Evolutionary conservation across 2,329 filamentous ascomycete genomes (phyloP), one percentile per base, ranked within the genome.

Genomic region (Madurella mycetomatis): DNA sequence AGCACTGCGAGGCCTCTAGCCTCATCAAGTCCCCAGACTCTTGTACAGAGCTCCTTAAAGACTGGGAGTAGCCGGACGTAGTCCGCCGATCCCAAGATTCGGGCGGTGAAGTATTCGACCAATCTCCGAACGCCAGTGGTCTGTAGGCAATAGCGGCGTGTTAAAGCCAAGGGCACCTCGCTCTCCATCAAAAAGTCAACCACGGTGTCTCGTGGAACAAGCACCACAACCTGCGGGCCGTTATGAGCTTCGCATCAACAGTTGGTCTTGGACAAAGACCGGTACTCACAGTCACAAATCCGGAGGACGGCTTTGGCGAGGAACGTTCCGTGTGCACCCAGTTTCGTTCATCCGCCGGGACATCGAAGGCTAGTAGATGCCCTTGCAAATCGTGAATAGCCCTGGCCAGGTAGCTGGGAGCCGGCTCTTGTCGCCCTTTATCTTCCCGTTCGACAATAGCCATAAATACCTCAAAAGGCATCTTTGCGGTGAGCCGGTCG

Each of bases 201-300:
- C 42, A 58, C 30, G 16, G 47, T 51, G 42, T 60, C 60, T n/a
- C 54, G 49, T 7, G 60, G 49, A 40, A 60, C 41, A 7, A 62
- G 37, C 12, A 62, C 16, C 7, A 61, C 43, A 3, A 55, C 57
- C 57, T 59, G 13, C 11, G 2, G 2, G 5, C 17, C 9, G 8
- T 1, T 3, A 40, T 8, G 8, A 48, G 40, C 41, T 17, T n/a
- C 16, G 11, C 18, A 4, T 44, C 19, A 9, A 15, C 15, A 13
- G 18, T 12, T 11, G 5, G 2, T 30, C 18, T 30, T 5, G 1
- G 15, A n/a, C 2, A 44, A 15, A 15, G 3, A 4, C 19, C 4
- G 41, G 39, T 4, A 49, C 51, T 46, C 34, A 51, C 58, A n/a
- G 34, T 45, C 16, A 55, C 56, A 17, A 17, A 49, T 9, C 37